Conservation (phyloP, 2,329 filamentous ascomycete genomes). For the Rhinocladiella mackenziei region DNA sequence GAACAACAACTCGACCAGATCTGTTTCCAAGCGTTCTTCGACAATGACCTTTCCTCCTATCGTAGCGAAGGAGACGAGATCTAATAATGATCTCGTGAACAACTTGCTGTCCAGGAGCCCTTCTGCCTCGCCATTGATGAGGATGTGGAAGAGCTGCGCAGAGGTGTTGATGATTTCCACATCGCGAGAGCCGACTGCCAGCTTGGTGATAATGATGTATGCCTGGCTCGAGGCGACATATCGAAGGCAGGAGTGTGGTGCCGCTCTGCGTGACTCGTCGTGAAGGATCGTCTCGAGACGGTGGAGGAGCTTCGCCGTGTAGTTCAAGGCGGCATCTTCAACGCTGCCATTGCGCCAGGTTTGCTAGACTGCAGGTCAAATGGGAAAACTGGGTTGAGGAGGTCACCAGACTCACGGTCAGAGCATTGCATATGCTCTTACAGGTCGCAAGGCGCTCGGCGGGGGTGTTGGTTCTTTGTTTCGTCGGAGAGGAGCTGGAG, state of each 20-base stretch:
- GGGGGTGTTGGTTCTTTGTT: slow-evolving; percentile 51
- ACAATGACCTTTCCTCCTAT: slow-evolving; percentile 63
- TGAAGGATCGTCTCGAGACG: slow-evolving; percentile 65
- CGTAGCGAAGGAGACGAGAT: slow-evolving; percentile 64
- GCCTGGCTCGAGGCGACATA: slow-evolving; percentile 84
- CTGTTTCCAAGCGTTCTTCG: slow-evolving; percentile 75
- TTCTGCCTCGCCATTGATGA: slow-evolving; percentile 95
- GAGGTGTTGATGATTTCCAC: slow-evolving; percentile 81
- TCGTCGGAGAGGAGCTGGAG: slow-evolving; percentile 46
- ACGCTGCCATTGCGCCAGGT: slow-evolving; percentile 57
- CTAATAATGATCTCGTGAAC: slow-evolving; percentile 84
- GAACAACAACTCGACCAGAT: slow-evolving; percentile 89
- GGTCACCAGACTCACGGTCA: slow-evolving; percentile 44
- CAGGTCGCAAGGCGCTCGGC: slow-evolving; percentile 60
- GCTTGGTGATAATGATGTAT: slow-evolving; percentile 83
- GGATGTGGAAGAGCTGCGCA: slow-evolving; percentile 79
- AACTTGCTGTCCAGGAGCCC: slow-evolving; percentile 81
- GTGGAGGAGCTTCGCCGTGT: slow-evolving; percentile 52
- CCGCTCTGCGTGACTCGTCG: slow-evolving; percentile 82
- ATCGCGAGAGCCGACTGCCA: slow-evolving; percentile 78
- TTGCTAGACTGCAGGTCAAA: slow-evolving; percentile 42
- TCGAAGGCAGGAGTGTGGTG: slow-evolving; percentile 85
- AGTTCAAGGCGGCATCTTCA: slow-evolving; percentile 47
- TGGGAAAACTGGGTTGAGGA: neutral
- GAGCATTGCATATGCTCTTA: slow-evolving; percentile 57